phyloP scores from a whole-genome alignment of 106 monocot species.

The Posidonia australis region DNA sequence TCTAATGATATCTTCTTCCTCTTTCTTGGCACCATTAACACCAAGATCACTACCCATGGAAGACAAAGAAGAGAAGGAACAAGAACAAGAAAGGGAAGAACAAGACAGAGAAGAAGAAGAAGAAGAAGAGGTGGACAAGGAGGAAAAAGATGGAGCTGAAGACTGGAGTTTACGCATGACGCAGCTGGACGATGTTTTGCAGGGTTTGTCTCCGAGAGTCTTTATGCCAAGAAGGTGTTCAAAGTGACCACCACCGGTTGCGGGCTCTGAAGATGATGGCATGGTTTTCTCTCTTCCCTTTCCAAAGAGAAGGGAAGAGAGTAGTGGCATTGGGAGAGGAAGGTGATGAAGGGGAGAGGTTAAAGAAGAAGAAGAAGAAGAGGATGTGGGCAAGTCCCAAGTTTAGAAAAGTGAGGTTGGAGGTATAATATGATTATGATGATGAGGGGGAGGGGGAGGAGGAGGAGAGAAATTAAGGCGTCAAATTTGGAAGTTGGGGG shows the following conservation, averaged over 20 bases:
- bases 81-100: conserved; percentile 3
- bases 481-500: too few relatives aligned
- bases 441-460: too few relatives aligned
- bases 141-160: background rate
- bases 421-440: too few relatives aligned
- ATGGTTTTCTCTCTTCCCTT: background rate
- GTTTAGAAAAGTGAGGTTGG: too few relatives aligned
- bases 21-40: background rate
- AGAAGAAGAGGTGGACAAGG: background rate
- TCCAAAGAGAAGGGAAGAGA: conserved; percentile 4
- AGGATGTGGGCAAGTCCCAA: too few relatives aligned
- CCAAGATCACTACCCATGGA: background rate
- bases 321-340: background rate
- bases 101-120: background rate
- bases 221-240: background rate
- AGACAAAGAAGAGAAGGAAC: background rate
- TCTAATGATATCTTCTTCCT: too few relatives aligned
- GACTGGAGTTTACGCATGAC: background rate
- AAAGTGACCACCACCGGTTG: background rate
- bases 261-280: background rate
- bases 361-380: too few relatives aligned
- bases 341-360: background rate
- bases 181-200: background rate
- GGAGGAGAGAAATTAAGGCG: too few relatives aligned
- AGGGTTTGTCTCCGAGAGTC: background rate